phyloP scores from a whole-genome alignment of 306 rosid genomes.

The Corylus avellana region DNA sequence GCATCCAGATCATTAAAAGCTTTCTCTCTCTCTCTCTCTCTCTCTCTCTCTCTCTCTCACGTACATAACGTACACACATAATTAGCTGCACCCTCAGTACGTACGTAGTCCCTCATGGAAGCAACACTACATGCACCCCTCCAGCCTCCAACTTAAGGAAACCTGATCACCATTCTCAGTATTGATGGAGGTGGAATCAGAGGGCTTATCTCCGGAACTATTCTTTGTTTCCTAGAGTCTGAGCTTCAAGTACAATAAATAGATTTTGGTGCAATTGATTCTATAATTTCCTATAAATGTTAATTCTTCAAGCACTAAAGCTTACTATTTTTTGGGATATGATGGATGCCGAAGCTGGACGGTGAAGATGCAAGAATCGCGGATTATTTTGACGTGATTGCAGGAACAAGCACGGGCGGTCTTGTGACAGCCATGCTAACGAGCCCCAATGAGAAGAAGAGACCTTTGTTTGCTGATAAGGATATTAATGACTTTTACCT shows the following conservation, averaged over 20 bases:
- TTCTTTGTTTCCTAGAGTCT: conserved; percentile 2
- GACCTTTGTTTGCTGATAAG: conserved; percentile 4
- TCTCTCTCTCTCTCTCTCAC: no score
- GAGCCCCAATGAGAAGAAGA: neutral
- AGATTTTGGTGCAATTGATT: no score
- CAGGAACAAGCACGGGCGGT: neutral
- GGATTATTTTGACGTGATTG: neutral
- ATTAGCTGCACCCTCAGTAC: no score
- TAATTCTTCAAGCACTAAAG: no score
- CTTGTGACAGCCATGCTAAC: neutral
- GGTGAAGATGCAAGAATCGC: conserved; percentile 11
- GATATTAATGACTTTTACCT: conserved; percentile 12
- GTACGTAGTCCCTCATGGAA: neutral
- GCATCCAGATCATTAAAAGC: no score
- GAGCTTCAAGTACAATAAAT: neutral
- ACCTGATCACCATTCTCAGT: neutral
- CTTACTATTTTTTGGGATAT: neutral
- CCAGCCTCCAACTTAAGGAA: neutral
- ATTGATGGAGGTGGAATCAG: conserved; percentile 12
- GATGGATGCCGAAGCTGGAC: conserved; percentile 3
- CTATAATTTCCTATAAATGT: no score
- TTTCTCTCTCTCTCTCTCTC: no score
- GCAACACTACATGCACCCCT: neutral
- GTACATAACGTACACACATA: no score
- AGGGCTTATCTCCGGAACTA: conserved; percentile 9